Evolutionary conservation across 2,329 filamentous ascomycete species (phyloP).

Genomic region (Colletotrichum truncatum): DNA sequence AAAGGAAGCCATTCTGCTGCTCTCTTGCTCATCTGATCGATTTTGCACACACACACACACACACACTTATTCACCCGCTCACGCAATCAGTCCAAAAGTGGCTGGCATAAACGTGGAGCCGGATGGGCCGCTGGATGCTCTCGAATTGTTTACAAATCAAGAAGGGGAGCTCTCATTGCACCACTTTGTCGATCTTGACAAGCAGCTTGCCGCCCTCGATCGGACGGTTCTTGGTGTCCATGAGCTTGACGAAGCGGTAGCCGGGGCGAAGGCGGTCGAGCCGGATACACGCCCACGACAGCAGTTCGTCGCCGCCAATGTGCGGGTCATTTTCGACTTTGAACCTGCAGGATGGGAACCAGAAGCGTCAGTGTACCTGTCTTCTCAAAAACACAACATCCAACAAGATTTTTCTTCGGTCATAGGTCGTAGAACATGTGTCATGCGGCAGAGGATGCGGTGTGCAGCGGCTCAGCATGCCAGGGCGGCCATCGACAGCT

Average conservation of each 20-base stretch:
- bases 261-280: conserved; percentile 65
- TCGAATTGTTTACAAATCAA: neutral
- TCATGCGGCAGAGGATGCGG: neutral
- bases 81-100: neutral
- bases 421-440: neutral
- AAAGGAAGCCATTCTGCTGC: neutral
- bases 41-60: neutral
- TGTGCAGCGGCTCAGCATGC: conserved; percentile 26
- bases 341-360: conserved; percentile 50
- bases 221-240: conserved; percentile 54
- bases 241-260: conserved; percentile 63
- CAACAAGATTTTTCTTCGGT: neutral
- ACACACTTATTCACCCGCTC: neutral
- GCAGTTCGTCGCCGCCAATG: conserved; percentile 47
- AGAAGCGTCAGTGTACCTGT: conserved; percentile 35
- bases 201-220: conserved; percentile 59
- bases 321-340: conserved; percentile 61
- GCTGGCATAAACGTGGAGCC: neutral
- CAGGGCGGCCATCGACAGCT: conserved; percentile 16
- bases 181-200: conserved; percentile 60
- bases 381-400: neutral
- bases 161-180: conserved; percentile 40
- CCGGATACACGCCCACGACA: conserved; percentile 68
- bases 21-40: neutral
- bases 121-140: no score